Evolutionary conservation across 2,329 filamentous ascomycete species (phyloP), one percentile per base, ranked within the genome.

Genomic region (Scolecobasidium constrictum): DNA sequence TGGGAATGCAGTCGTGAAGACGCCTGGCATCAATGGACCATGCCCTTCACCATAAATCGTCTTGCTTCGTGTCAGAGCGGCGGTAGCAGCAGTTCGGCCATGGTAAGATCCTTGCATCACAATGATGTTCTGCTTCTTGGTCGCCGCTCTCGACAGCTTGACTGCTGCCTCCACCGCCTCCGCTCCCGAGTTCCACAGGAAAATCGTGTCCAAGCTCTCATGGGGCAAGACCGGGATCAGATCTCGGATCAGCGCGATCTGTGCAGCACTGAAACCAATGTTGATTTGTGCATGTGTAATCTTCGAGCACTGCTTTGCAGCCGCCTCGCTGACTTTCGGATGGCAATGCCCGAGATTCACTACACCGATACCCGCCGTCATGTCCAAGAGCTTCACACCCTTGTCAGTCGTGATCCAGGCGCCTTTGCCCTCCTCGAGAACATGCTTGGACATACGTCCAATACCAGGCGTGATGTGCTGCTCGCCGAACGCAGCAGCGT

Each of bases 211-310:
- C n/a, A 62, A 52, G 2, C 51, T 53, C 15, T 52, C 50, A 45
- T 62, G 52, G 4, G 59, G 59, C 59, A 62, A 61, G 21, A 59
- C 38, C 2, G 58, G 58, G 15, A 60, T 47, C 6, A 62, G 48
- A 2, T 48, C 46, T 40, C 61, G 46, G 23, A 62, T 52, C 31
- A 62, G 53, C 33, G 59, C 53, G 18, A 60, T 50, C 44, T 59
- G 60, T 4, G 61, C 57, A 43, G 60, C 58, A 38, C 63, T 59
- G 50, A 63, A 63, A 1, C 60, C 61, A 41, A 64, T 64, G 49
- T 63, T 63, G 41, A 62, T 56, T 46, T 64, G 61, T 4, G 57
- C 61, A 36, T 64, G 61, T 35, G 63, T 59, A 13, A 64, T 55
- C 33, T 55, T 61, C 31, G 51, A 57, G 9, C 56, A 51, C 50